These are phyloP conservation scores for Trichoderma sp. DNA, from an alignment of 2,329 filamentous ascomycete genomes.

Conservation along the genomic window DNA sequence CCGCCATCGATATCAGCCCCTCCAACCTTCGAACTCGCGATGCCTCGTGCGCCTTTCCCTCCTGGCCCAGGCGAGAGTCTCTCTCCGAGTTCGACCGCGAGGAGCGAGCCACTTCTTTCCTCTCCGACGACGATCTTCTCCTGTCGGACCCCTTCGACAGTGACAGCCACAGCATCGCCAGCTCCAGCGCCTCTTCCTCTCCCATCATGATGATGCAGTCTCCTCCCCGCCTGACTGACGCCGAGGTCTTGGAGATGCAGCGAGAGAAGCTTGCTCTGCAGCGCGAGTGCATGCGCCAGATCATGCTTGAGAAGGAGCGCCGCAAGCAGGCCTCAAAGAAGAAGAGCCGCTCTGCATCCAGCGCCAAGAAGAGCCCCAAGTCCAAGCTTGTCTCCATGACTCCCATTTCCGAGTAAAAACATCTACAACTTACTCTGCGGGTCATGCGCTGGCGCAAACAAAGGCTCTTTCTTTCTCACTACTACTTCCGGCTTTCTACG, in stretches of 20 bases:
- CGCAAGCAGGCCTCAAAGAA: constrained; percentile 41
- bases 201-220: constrained; percentile 30
- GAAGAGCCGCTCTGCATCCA: constrained; percentile 38
- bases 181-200: constrained; percentile 42
- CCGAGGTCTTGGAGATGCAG: constrained; percentile 49
- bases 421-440: background rate
- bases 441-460: constrained; percentile 12
- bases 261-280: constrained; percentile 50
- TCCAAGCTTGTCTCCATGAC: constrained; percentile 50
- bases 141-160: constrained; percentile 50
- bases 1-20: constrained; percentile 47
- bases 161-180: constrained; percentile 47
- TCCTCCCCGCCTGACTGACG: constrained; percentile 42
- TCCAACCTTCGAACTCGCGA: constrained; percentile 41
- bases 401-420: constrained; percentile 48
- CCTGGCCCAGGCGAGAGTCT: constrained; percentile 55
- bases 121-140: constrained; percentile 64
- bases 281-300: constrained; percentile 50
- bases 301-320: constrained; percentile 55
- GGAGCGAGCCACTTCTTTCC: constrained; percentile 51
- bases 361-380: constrained; percentile 51
- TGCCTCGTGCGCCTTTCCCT: constrained; percentile 54
- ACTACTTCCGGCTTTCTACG: background rate
- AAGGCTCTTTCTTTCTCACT: background rate
- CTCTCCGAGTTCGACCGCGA: constrained; percentile 43